Conservation (phyloP, 2,329 filamentous ascomycete species). For the Colletotrichum sp. region DNA sequence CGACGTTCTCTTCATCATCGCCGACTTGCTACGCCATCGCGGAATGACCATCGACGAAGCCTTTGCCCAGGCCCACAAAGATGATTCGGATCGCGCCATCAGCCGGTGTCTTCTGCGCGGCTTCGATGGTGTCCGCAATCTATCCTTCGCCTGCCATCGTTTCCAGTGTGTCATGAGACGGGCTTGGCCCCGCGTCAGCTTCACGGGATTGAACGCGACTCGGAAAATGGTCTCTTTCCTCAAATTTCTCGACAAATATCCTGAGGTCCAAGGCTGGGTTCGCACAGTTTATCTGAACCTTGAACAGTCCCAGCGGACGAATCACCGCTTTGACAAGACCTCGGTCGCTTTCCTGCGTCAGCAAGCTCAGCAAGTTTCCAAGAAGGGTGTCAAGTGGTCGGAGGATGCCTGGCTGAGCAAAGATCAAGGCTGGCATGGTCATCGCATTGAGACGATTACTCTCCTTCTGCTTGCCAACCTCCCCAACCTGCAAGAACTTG, state of each 20-base stretch:
- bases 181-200: rapidly evolving
- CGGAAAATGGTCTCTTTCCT: not conserved
- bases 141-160: rapidly evolving
- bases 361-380: not conserved
- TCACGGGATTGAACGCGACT: not conserved
- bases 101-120: not conserved
- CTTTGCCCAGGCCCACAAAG: not conserved
- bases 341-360: not conserved
- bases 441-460: not conserved
- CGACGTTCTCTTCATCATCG: not conserved
- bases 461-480: not conserved
- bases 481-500: not conserved
- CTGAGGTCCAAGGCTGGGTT: not conserved
- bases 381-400: not conserved
- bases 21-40: not conserved
- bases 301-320: not conserved
- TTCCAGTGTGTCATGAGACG: not conserved
- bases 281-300: not conserved
- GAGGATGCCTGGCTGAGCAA: not conserved
- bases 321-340: not conserved
- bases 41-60: not conserved
- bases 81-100: not conserved
- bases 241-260: not conserved
- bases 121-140: not conserved
- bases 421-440: not conserved